These are phyloP conservation scores for Colletotrichum viniferum DNA, from an alignment of 2,329 filamentous ascomycete genomes.

Conservation along the genomic window DNA sequence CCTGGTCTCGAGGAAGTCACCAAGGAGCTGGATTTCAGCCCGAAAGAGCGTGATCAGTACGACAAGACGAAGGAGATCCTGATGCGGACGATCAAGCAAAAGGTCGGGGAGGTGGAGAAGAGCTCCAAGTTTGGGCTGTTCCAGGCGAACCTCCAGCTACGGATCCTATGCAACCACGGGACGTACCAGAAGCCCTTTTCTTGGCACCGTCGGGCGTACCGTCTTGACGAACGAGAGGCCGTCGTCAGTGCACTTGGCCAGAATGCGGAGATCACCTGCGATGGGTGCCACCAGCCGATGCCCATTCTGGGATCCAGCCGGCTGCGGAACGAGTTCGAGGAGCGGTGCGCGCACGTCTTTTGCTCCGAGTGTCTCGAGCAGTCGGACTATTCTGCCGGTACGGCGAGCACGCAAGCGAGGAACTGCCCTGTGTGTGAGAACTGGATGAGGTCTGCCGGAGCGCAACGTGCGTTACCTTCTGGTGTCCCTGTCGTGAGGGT, in stretches of 20 bases:
- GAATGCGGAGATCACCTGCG: slow-evolving; percentile 29
- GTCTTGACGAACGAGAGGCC: slow-evolving; percentile 35
- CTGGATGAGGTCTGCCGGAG: not conserved
- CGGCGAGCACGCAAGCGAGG: not conserved
- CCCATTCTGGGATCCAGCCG: slow-evolving; percentile 29
- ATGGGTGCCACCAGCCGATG: slow-evolving; percentile 36
- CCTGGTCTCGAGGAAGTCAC: slow-evolving; percentile 29
- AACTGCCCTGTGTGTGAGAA: slow-evolving; percentile 28
- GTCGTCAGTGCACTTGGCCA: slow-evolving; percentile 24
- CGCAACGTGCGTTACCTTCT: not conserved
- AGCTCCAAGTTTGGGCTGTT: slow-evolving; percentile 47
- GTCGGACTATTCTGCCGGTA: not conserved
- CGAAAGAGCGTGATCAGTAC: slow-evolving; percentile 35
- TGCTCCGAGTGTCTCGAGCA: slow-evolving; percentile 35
- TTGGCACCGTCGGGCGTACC: slow-evolving; percentile 36
- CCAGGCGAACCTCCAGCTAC: slow-evolving; percentile 48
- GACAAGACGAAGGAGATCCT: slow-evolving; percentile 38
- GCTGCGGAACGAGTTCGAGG: slow-evolving; percentile 22
- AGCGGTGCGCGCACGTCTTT: slow-evolving; percentile 33
- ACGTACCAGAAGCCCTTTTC: slow-evolving; percentile 50
- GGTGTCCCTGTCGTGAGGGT: not conserved
- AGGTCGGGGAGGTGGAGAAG: slow-evolving; percentile 36
- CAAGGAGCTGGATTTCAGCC: slow-evolving; percentile 35
- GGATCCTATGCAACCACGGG: slow-evolving; percentile 55
- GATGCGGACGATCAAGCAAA: slow-evolving; percentile 39